Percentiles rank a stretch among this genome's conserved stretches.
Conservation (phyloP, 2,329 filamentous ascomycete genomes). For the Fusarium xyrophilum region DNA sequence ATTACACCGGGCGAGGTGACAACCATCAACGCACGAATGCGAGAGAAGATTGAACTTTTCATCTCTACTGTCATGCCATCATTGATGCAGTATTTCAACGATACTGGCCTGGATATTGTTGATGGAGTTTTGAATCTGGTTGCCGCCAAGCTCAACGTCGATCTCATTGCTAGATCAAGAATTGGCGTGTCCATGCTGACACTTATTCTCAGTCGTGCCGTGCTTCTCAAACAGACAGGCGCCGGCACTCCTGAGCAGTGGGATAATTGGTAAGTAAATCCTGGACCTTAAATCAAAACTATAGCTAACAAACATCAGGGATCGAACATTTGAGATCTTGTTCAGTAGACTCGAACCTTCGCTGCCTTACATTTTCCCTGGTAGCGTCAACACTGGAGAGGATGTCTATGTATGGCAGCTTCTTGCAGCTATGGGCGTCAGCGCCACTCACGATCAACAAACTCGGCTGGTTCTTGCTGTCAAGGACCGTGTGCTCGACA, state of each 20-base stretch:
- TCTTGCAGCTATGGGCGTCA: constrained; percentile 91
- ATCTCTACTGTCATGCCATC: constrained; percentile 86
- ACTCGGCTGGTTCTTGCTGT: constrained; percentile 92
- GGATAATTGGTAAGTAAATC: constrained; percentile 73
- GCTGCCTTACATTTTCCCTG: constrained; percentile 86
- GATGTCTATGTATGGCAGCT: constrained; percentile 99
- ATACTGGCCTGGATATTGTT: constrained; percentile 89
- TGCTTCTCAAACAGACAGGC: constrained; percentile 86
- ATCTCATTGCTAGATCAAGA: constrained; percentile 82
- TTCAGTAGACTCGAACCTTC: constrained; percentile 88
- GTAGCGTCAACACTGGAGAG: constrained; percentile 85
- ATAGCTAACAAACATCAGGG: constrained; percentile 59
- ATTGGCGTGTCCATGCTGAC: constrained; percentile 90
- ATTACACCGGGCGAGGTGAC: constrained; percentile 76
- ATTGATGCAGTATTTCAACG: constrained; percentile 87
- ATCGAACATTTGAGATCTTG: constrained; percentile 80
- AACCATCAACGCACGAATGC: constrained; percentile 73
- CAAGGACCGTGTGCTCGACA: constrained; percentile 98
- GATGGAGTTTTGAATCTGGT: constrained; percentile 88
- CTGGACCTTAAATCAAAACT: not conserved
- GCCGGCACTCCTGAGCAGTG: constrained; percentile 74
- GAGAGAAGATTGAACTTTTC: constrained; percentile 93
- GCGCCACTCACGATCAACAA: constrained; percentile 92
- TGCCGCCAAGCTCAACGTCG: constrained; percentile 81
- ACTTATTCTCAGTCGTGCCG: constrained; percentile 91